Percentiles rank a stretch among this genome's conserved stretches.
Conservation (phyloP, 495 filamentous ascomycete species). For the Lindgomyces ingoldianus region DNA sequence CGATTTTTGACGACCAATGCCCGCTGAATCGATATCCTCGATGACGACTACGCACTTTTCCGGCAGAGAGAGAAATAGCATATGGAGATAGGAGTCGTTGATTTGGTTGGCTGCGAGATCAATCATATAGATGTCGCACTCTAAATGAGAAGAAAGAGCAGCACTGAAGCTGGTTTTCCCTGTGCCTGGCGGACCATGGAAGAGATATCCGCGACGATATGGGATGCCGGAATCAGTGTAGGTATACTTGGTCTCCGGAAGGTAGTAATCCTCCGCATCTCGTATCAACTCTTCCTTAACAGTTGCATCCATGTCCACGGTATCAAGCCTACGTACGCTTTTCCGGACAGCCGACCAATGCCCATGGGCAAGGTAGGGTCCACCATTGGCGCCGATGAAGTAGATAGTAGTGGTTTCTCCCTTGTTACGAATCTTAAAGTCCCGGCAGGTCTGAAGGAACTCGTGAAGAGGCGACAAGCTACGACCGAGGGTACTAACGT, state of each 20-base stretch:
- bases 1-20: slow-evolving; percentile 46
- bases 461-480: slow-evolving; percentile 12
- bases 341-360: slow-evolving; percentile 11
- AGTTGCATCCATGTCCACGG: slow-evolving; percentile 25
- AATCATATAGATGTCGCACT: slow-evolving; percentile 9
- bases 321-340: slow-evolving; percentile 18
- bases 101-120: slow-evolving; percentile 12
- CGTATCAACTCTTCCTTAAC: slow-evolving; percentile 13
- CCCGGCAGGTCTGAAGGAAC: slow-evolving; percentile 23
- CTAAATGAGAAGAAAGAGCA: neutral
- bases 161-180: slow-evolving; percentile 7
- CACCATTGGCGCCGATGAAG: neutral
- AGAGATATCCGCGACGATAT: slow-evolving; percentile 45
- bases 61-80: slow-evolving; percentile 40
- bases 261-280: slow-evolving; percentile 13
- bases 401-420: slow-evolving; percentile 14
- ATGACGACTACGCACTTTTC: slow-evolving; percentile 65
- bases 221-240: slow-evolving; percentile 32
- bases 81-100: neutral
- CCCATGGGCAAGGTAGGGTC: neutral
- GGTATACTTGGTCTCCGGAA: neutral
- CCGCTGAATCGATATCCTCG: slow-evolving; percentile 68
- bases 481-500: slow-evolving; percentile 9
- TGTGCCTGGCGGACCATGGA: slow-evolving; percentile 64
- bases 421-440: slow-evolving; percentile 3